phyloP scores from a whole-genome alignment of 2,329 filamentous ascomycete genomes.

The Bipolaris oryzae region DNA sequence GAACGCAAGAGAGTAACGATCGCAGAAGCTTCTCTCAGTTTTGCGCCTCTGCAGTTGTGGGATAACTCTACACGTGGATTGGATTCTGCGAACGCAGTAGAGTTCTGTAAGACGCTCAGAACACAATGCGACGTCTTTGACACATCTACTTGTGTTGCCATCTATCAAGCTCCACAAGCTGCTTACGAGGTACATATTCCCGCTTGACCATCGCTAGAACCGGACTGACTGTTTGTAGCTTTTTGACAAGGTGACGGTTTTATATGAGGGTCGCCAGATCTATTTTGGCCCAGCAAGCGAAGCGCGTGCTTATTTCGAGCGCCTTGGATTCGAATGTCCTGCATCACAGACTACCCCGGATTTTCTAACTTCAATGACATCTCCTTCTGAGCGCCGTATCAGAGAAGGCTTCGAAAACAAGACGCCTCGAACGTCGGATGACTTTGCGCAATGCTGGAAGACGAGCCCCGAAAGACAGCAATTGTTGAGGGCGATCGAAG shows the following conservation, averaged over 20 bases:
- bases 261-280: conserved; percentile 68
- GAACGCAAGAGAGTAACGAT: conserved; percentile 55
- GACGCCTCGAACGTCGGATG: conserved; percentile 49
- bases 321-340: conserved; percentile 65
- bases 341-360: conserved; percentile 68
- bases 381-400: conserved; percentile 40
- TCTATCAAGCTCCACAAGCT: conserved; percentile 58
- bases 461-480: conserved; percentile 47
- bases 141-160: conserved; percentile 44
- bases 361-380: conserved; percentile 74
- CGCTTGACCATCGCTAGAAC: not conserved
- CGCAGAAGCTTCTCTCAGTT: conserved; percentile 50
- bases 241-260: conserved; percentile 27
- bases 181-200: conserved; percentile 61
- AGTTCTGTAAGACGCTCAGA: conserved; percentile 64
- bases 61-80: conserved; percentile 74
- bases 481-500: conserved; percentile 51
- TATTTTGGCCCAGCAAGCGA: conserved; percentile 68
- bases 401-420: conserved; percentile 47
- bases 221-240: conserved; percentile 2
- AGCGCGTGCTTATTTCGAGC: conserved; percentile 70
- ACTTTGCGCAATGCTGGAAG: conserved; percentile 59
- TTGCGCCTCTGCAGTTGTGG: conserved; percentile 68
- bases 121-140: conserved; percentile 63
- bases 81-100: conserved; percentile 72